Percentiles rank a stretch among this genome's conserved stretches.
Conservation (phyloP, 2,329 filamentous ascomycete genomes). For the Xylariales sp. region DNA sequence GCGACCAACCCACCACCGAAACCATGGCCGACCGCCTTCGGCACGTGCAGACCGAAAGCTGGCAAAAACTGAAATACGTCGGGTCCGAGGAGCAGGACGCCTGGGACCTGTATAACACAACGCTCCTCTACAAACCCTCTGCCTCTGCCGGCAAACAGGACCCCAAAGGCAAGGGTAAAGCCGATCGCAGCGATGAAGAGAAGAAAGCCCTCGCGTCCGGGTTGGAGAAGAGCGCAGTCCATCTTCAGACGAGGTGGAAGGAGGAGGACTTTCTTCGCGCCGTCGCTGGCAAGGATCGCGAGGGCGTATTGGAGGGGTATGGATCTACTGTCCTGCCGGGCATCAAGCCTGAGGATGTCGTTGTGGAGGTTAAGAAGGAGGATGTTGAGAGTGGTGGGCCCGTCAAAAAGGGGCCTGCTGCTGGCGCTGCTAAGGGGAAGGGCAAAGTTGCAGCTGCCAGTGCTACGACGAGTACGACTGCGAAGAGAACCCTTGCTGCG, state of each 20-base stretch:
- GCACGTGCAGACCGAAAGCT: slow-evolving; percentile 74
- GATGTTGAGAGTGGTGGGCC: slow-evolving; percentile 9
- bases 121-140: slow-evolving; percentile 52
- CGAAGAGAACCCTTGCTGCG: slow-evolving; percentile 1
- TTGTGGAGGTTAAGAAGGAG: slow-evolving; percentile 21
- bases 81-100: slow-evolving; percentile 75
- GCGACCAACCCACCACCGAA: slow-evolving; percentile 59
- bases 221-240: slow-evolving; percentile 13
- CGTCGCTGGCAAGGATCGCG: slow-evolving; percentile 24
- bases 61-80: slow-evolving; percentile 73
- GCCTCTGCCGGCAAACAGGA: slow-evolving; percentile 9
- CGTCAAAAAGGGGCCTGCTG: slow-evolving; percentile 12
- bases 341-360: slow-evolving; percentile 14
- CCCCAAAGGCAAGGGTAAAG: slow-evolving; percentile 20
- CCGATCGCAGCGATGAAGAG: slow-evolving; percentile 13
- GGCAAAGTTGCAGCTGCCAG: slow-evolving; percentile 18
- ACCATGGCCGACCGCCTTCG: slow-evolving; percentile 74
- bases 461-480: background rate
- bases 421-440: slow-evolving; percentile 14
- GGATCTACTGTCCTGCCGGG: slow-evolving; percentile 10
- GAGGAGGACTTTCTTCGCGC: slow-evolving; percentile 26
- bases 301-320: slow-evolving; percentile 20
- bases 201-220: slow-evolving; percentile 12
- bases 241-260: slow-evolving; percentile 23
- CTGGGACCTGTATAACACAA: slow-evolving; percentile 71